Evolutionary conservation across 2,329 filamentous ascomycete genomes (phyloP).

Genomic region (Aureobasidium sp.): DNA sequence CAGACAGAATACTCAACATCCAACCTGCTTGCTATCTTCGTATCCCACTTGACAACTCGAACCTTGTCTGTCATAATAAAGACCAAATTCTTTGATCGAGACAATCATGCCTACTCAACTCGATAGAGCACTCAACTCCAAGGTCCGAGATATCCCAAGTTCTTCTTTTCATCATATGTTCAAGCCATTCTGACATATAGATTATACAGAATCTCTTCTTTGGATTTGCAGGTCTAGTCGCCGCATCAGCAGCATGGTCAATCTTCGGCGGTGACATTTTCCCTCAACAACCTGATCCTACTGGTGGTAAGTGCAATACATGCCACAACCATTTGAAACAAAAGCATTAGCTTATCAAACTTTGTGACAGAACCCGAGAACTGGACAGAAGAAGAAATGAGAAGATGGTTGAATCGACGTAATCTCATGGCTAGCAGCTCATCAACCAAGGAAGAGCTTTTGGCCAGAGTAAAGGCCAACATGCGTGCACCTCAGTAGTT

Average conservation of each 20-base stretch:
- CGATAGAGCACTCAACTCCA: constrained; percentile 40
- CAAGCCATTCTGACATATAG: background rate
- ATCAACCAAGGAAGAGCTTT: constrained; percentile 55
- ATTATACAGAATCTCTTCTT: constrained; percentile 29
- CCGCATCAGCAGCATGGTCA: constrained; percentile 71
- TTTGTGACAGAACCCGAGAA: constrained; percentile 48
- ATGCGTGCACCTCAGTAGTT: constrained; percentile 40
- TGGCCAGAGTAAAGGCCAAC: constrained; percentile 64
- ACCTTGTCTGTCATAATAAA: background rate
- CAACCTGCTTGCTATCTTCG: background rate
- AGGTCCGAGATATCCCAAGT: constrained; percentile 23
- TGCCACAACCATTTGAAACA: background rate
- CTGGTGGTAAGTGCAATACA: constrained; percentile 49
- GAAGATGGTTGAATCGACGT: constrained; percentile 68
- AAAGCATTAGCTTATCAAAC: background rate
- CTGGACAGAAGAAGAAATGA: constrained; percentile 77
- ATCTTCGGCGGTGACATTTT: constrained; percentile 87
- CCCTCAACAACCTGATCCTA: constrained; percentile 67
- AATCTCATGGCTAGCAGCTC: constrained; percentile 53
- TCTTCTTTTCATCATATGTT: background rate
- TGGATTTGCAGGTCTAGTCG: constrained; percentile 77
- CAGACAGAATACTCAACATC: background rate
- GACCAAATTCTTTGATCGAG: too few relatives aligned
- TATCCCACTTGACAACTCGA: background rate
- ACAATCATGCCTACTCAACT: constrained; percentile 41